Base-by-base conservation (phyloP, 2,329 filamentous ascomycete species). In the Dendryphion nanum region DNA sequence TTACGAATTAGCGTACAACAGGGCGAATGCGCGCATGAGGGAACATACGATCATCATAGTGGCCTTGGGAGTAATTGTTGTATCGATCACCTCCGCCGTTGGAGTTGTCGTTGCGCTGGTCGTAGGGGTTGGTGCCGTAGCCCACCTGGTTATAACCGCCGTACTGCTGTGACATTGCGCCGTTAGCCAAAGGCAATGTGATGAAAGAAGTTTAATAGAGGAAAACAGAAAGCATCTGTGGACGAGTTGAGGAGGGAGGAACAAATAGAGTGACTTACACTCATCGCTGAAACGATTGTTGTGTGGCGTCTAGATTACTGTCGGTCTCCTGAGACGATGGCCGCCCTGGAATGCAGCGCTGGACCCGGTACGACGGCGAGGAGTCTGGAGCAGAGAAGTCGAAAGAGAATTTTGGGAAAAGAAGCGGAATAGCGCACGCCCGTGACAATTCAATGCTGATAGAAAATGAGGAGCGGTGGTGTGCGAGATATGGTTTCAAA, bases 41-140 rank as follows among this genome's bases (percentile, higher is more conserved):
- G 37, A 31, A 53, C 49, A 28, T 57, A 61, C 54, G 41, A 29
- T 59, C 50, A 37, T 62, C 59, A 34, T 64, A 63, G 42, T 48
- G 55, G 42, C 66, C 59, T 52, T 67, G 59, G 38, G 63, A 61
- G 54, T 78, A 80, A 34, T 77, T 77, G 60, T 79, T 77, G 59
- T 74, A 78, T 47, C 76, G 71, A 58, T 72, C 74, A 3, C 23
- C 23, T 10, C 23, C 23, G 31, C 21, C 37, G 12, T 32, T 13
- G 24, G 36, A 37, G 40, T 41, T 52, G 35, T 58, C 49, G 44
- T 61, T 59, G 45, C 64, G 61, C 47, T 69, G 59, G 47, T 64
- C 66, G 50, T 71, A 71, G 30, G 64, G 66, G 51, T 73, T 71
- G 53, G 64, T 55, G 48, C 61, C 64, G 51, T 66, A 63, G 41